A percentile compares a stretch with the other conserved stretches of the same genome.
phyloP scores from a whole-genome alignment of 1,139 yeast genomes.

The Yamadazyma diddensiae region DNA sequence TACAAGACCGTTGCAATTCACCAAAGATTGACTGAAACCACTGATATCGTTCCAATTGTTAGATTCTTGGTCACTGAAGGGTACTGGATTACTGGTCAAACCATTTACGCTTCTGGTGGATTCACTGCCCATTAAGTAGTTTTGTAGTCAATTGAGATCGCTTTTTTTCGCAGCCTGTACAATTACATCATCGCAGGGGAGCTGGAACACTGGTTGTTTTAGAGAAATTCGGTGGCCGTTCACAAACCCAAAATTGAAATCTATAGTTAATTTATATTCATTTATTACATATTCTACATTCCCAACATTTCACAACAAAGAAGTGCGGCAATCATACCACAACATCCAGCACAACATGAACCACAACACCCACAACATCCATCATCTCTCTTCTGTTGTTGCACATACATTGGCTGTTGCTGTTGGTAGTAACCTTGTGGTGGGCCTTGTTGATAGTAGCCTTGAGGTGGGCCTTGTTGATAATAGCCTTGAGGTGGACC shows the following conservation, averaged over 20 bases:
- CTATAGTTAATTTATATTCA: too few relatives aligned
- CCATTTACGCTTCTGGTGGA: slow-evolving; percentile 63
- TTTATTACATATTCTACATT: slow-evolving; percentile 1
- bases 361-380: slow-evolving; percentile 32
- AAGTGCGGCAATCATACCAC: slow-evolving; percentile 44
- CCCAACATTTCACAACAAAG: slow-evolving; percentile 30
- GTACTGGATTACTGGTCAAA: slow-evolving; percentile 69
- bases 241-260: too few relatives aligned
- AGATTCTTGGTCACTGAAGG: slow-evolving; percentile 63
- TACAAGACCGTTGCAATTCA: slow-evolving; percentile 50
- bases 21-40: slow-evolving; percentile 52
- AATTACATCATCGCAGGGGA: too few relatives aligned
- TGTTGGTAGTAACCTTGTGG: slow-evolving; percentile 35
- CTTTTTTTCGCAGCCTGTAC: too few relatives aligned
- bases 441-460: slow-evolving; percentile 23
- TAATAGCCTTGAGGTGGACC: slow-evolving; percentile 35
- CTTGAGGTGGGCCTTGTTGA: slow-evolving; percentile 31
- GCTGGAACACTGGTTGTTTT: too few relatives aligned
- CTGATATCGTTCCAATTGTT: slow-evolving; percentile 63
- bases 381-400: slow-evolving; percentile 32
- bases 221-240: too few relatives aligned
- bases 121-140: slow-evolving; percentile 55
- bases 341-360: slow-evolving; percentile 35
- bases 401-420: slow-evolving; percentile 42
- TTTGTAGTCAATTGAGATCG: too few relatives aligned